Evolutionary conservation across 495 filamentous ascomycete genomes (phyloP).

Genomic region (Pseudoneurospora amorphoporcata): DNA sequence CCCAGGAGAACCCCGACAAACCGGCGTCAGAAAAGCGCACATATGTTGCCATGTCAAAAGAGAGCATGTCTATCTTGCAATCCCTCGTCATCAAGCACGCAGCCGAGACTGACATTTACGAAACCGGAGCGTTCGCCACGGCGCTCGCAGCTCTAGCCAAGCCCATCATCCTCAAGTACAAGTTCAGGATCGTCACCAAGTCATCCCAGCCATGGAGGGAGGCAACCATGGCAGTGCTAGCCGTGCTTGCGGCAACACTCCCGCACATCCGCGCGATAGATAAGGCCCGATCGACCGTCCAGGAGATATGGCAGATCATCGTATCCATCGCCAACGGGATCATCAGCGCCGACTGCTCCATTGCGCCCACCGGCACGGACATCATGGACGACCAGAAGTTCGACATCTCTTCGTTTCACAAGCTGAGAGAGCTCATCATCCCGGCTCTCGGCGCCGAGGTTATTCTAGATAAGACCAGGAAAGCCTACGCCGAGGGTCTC

Average conservation of each 20-base stretch:
- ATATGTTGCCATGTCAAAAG: slow-evolving; percentile 78
- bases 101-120: slow-evolving; percentile 54
- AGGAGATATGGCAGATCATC: slow-evolving; percentile 48
- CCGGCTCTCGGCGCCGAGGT: slow-evolving; percentile 55
- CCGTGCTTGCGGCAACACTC: slow-evolving; percentile 57
- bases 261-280: slow-evolving; percentile 49
- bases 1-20: slow-evolving; percentile 20
- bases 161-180: slow-evolving; percentile 68
- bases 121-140: slow-evolving; percentile 47
- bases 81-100: slow-evolving; percentile 53
- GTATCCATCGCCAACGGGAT: slow-evolving; percentile 51
- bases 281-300: slow-evolving; percentile 33
- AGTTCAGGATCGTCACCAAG: slow-evolving; percentile 43
- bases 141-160: slow-evolving; percentile 53
- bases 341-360: slow-evolving; percentile 43
- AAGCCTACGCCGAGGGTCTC: slow-evolving; percentile 64
- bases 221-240: slow-evolving; percentile 58
- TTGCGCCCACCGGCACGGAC: slow-evolving; percentile 26
- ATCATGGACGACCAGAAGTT: slow-evolving; percentile 59
- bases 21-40: slow-evolving; percentile 45
- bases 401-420: slow-evolving; percentile 65
- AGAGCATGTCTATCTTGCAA: slow-evolving; percentile 59
- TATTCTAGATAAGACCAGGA: slow-evolving; percentile 56
- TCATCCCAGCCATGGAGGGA: slow-evolving; percentile 66
- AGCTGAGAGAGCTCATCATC: slow-evolving; percentile 60